phyloP scores from a whole-genome alignment of 1,284 basidiomycete species.

The Fomitopsis pinicola region DNA sequence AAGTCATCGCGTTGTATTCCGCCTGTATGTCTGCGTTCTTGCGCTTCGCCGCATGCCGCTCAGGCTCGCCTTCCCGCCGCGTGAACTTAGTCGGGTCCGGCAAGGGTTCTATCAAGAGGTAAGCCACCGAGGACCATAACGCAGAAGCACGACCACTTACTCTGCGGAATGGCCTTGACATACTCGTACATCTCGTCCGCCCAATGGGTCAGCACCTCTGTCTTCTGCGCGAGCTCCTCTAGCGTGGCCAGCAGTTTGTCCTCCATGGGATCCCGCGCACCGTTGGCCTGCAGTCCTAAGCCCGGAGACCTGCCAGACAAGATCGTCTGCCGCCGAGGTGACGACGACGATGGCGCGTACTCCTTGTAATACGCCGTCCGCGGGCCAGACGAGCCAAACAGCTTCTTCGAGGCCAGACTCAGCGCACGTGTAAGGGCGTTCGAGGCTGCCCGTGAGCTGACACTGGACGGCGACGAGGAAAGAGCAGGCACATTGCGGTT shows the following conservation, averaged over 20 bases:
- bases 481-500: conserved; percentile 37
- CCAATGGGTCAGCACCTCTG: conserved; percentile 88
- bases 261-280: conserved; percentile 71
- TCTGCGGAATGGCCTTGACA: conserved; percentile 73
- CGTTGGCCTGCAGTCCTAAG: conserved; percentile 24
- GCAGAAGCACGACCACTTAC: conserved; percentile 37
- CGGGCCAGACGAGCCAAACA: conserved; percentile 63
- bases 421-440: conserved; percentile 85
- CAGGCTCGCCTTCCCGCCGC: conserved; percentile 67
- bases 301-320: conserved; percentile 20
- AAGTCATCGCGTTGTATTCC: conserved; percentile 77
- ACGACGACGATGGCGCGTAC: conserved; percentile 31
- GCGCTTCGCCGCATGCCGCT: conserved; percentile 59
- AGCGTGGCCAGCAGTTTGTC: conserved; percentile 72
- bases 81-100: conserved; percentile 70
- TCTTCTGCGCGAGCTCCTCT: conserved; percentile 94
- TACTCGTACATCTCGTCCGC: conserved; percentile 90
- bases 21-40: conserved; percentile 70
- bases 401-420: conserved; percentile 85
- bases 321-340: conserved; percentile 45
- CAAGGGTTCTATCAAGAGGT: conserved; percentile 51
- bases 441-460: conserved; percentile 52
- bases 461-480: conserved; percentile 62
- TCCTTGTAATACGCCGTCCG: conserved; percentile 24
- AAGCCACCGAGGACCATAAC: not conserved